These are phyloP conservation scores for Pulveroboletus frians DNA, from an alignment of 768 basidiomycete genomes.

Conservation along the genomic window DNA sequence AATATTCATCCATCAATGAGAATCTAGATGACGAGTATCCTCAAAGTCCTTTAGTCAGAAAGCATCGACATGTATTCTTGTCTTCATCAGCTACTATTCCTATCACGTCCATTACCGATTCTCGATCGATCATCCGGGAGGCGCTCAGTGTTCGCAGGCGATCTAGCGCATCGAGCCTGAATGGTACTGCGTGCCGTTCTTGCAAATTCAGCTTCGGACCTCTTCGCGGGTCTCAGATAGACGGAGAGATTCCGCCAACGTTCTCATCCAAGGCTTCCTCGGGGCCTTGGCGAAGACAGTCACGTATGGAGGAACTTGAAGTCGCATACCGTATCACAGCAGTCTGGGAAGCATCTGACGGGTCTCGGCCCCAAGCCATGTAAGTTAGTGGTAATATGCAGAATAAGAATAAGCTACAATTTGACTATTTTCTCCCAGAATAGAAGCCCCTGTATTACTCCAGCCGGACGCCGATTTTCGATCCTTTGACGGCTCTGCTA, in stretches of 20 bases:
- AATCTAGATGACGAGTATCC: constrained; percentile 16
- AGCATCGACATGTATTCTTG: constrained; percentile 44
- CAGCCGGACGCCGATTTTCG: constrained; percentile 58
- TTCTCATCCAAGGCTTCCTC: constrained; percentile 40
- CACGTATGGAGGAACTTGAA: constrained; percentile 33
- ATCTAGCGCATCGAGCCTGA: constrained; percentile 40
- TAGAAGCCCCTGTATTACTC: constrained; percentile 61
- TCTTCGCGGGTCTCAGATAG: constrained; percentile 42
- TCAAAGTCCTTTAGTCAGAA: constrained; percentile 21
- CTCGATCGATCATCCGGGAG: constrained; percentile 23
- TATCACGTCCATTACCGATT: constrained; percentile 29
- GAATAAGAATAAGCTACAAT: background rate
- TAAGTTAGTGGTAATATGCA: constrained; percentile 30
- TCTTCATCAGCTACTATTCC: constrained; percentile 41
- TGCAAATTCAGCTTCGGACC: constrained; percentile 52
- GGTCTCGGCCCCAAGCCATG: constrained; percentile 41
- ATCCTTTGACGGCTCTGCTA: constrained; percentile 44
- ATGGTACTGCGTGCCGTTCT: constrained; percentile 28
- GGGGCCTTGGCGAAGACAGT: constrained; percentile 20
- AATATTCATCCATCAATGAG: constrained; percentile 33
- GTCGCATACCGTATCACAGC: constrained; percentile 54
- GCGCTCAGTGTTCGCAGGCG: constrained; percentile 42
- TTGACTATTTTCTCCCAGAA: constrained; percentile 32
- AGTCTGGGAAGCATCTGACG: constrained; percentile 52
- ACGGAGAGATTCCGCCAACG: constrained; percentile 60